Percentiles rank a stretch among this genome's conserved stretches.
Evolutionary conservation across 2,329 filamentous ascomycete species (phyloP).

Genomic region (Coleophoma eucalyptorum): DNA sequence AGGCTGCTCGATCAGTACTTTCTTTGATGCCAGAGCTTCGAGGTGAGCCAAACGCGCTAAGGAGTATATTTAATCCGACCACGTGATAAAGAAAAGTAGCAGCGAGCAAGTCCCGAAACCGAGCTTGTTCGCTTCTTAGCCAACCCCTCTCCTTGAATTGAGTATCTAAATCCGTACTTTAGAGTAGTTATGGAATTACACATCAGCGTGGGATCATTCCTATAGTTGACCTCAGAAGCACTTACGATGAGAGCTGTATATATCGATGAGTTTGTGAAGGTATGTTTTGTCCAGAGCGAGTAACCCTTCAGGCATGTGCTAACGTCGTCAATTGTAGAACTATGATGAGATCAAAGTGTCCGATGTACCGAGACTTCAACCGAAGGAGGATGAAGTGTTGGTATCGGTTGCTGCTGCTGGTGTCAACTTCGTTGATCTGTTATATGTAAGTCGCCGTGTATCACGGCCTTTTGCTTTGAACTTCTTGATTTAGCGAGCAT

Average conservation of each 20-base stretch:
- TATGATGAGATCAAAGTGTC: slow-evolving; percentile 27
- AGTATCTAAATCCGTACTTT: background rate
- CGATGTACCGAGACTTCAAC: slow-evolving; percentile 27
- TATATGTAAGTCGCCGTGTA: slow-evolving; percentile 37
- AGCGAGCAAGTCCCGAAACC: background rate
- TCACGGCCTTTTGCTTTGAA: background rate
- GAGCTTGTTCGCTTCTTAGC: background rate
- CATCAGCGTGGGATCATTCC: too few species aligned
- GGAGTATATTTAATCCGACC: background rate
- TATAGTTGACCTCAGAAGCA: too few species aligned
- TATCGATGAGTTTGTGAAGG: slow-evolving; percentile 30
- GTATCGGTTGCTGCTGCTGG: slow-evolving; percentile 50
- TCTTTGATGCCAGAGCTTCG: background rate
- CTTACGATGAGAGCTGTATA: slow-evolving; percentile 35
- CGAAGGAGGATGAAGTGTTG: slow-evolving; percentile 33
- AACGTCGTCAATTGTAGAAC: slow-evolving; percentile 11
- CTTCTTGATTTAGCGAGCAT: too few species aligned
- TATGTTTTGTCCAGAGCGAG: slow-evolving; percentile 15
- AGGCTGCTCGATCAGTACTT: background rate
- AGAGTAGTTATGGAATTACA: too few species aligned
- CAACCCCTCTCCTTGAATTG: background rate
- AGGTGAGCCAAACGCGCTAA: background rate
- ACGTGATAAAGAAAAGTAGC: background rate
- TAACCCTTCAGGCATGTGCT: slow-evolving; percentile 8
- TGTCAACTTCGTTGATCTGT: slow-evolving; percentile 56